Conservation (phyloP, 441 rosid species). For the Pelargonium myrrhifolium region DNA sequence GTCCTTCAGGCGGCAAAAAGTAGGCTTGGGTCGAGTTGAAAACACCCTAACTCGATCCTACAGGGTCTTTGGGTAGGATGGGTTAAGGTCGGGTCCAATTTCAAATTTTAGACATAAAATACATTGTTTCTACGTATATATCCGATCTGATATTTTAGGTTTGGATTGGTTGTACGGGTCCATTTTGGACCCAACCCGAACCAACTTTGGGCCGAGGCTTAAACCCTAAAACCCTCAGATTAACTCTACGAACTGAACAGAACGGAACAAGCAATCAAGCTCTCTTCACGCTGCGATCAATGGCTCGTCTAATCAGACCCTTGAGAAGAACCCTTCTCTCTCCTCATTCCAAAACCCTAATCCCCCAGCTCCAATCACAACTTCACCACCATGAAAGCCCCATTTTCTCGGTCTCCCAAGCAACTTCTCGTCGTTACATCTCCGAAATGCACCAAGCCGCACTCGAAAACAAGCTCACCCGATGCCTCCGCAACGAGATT, state of each 20-base stretch:
- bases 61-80: too few relatives aligned
- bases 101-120: too few relatives aligned
- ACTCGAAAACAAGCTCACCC: conserved; percentile 39
- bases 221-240: too few relatives aligned
- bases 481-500: conserved; percentile 46
- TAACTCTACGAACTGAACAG: background rate
- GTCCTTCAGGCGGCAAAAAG: too few relatives aligned
- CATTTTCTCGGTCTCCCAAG: background rate
- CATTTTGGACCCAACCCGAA: too few relatives aligned
- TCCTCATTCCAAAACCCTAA: conserved; percentile 19
- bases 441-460: conserved; percentile 60
- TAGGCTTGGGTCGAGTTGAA: too few relatives aligned
- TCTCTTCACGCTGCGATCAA: conserved; percentile 9
- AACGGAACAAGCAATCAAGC: background rate
- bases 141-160: too few relatives aligned
- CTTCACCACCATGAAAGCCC: conserved; percentile 10
- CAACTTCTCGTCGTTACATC: conserved; percentile 17
- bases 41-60: too few relatives aligned
- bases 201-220: too few relatives aligned
- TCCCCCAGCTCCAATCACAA: conserved; percentile 4
- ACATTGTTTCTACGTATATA: too few relatives aligned
- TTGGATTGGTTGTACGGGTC: too few relatives aligned
- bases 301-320: conserved; percentile 37
- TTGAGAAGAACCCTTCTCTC: conserved; percentile 27
- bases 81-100: too few relatives aligned